Evolutionary conservation across 148 eudicot species (phyloP).

Genomic region (Heliamphora exappendiculata): DNA sequence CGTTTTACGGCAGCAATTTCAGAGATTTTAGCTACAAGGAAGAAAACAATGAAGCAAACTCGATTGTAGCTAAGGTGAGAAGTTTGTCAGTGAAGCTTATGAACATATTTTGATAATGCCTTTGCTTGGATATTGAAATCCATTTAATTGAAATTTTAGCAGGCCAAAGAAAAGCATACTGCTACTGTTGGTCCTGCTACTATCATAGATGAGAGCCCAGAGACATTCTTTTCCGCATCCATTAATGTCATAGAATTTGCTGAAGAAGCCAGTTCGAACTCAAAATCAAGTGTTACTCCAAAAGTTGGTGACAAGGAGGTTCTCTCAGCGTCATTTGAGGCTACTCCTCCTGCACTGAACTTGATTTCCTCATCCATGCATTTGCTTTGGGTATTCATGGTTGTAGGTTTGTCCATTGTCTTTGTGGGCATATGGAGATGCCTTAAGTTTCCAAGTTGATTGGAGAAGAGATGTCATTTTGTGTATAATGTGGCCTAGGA

Average conservation of each 20-base stretch:
- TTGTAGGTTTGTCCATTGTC: constrained; percentile 33
- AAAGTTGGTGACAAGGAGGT: not conserved
- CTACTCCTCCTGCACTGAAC: not conserved
- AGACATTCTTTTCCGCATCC: not conserved
- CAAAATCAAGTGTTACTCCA: constrained; percentile 3
- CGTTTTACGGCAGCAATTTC: constrained; percentile 12
- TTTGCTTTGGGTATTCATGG: constrained; percentile 34
- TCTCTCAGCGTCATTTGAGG: not conserved
- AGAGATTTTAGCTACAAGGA: constrained; percentile 10
- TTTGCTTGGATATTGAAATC: not conserved
- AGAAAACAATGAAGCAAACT: constrained; percentile 11
- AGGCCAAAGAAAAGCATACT: constrained; percentile 18
- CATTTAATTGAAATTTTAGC: constrained; percentile 14
- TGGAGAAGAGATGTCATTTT: not conserved
- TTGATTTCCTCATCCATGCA: constrained; percentile 10
- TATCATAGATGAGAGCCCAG: constrained; percentile 6
- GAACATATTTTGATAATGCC: not conserved
- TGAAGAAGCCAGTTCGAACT: not conserved
- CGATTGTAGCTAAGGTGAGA: constrained; percentile 25
- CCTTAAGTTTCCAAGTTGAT: constrained; percentile 12
- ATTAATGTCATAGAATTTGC: not conserved
- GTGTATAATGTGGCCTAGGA: not conserved
- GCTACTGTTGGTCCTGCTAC: not conserved
- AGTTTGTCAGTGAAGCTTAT: not conserved
- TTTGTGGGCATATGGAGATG: constrained; percentile 35